Evolutionary conservation across 306 rosid species (phyloP).

Genomic region (Cucumis melo): DNA sequence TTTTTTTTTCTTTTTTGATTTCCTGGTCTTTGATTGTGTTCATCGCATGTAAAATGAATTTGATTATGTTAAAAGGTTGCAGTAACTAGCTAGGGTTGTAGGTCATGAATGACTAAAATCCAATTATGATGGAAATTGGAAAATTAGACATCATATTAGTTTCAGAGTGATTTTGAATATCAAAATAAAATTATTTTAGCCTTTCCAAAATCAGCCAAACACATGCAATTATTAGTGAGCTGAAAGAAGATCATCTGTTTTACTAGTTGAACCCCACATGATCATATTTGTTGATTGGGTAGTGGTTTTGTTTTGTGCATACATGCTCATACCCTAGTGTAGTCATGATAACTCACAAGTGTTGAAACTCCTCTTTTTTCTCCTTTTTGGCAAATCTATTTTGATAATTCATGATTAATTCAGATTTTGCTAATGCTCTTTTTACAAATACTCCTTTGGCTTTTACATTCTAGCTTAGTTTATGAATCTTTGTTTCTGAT

Average conservation of each 20-base stretch:
- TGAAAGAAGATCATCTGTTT: not conserved
- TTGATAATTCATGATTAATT: not conserved
- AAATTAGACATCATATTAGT: too few relatives aligned
- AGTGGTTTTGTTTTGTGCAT: not conserved
- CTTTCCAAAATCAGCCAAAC: too few relatives aligned
- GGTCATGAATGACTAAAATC: too few relatives aligned
- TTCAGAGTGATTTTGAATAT: too few relatives aligned
- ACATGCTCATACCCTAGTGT: not conserved
- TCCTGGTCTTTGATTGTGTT: not conserved
- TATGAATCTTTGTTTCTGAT: not conserved
- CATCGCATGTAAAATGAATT: not conserved
- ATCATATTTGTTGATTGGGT: not conserved
- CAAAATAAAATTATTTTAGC: too few relatives aligned
- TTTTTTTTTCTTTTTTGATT: not conserved
- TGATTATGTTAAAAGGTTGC: not conserved
- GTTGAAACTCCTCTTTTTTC: not conserved
- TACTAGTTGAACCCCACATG: not conserved
- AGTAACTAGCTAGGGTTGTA: not conserved
- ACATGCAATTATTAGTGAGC: not conserved
- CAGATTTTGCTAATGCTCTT: not conserved
- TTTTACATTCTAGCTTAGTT: not conserved
- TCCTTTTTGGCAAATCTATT: not conserved
- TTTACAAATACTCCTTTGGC: not conserved
- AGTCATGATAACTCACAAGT: not conserved
- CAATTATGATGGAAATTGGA: too few relatives aligned